Percentiles rank a stretch among this genome's conserved stretches.
phyloP scores from a whole-genome alignment of 768 basidiomycete species.

The Lactarius quietus region DNA sequence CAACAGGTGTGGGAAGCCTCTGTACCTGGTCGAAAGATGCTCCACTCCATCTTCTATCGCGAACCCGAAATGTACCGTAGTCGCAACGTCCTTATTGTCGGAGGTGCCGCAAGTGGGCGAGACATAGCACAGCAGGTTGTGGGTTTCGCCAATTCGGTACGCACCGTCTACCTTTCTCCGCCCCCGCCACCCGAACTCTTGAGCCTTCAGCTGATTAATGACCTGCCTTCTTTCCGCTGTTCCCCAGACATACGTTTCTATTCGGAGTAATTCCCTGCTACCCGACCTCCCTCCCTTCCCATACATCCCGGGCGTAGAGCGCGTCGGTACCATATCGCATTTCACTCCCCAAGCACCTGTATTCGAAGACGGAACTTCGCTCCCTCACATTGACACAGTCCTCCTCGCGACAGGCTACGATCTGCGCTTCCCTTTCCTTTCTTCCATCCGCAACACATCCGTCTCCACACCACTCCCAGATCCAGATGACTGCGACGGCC shows the following conservation, averaged over 20 bases:
- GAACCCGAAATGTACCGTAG: slow-evolving; percentile 40
- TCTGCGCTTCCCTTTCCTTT: slow-evolving; percentile 47
- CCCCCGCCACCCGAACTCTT: slow-evolving; percentile 25
- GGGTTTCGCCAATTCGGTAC: slow-evolving; percentile 47
- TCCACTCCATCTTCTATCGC: slow-evolving; percentile 38
- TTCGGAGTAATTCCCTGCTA: slow-evolving; percentile 27
- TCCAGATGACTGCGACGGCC: slow-evolving; percentile 9
- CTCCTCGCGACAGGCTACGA: slow-evolving; percentile 57
- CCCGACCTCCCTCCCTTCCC: slow-evolving; percentile 16
- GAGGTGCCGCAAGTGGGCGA: slow-evolving; percentile 44
- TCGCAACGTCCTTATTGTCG: slow-evolving; percentile 47
- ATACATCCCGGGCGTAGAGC: slow-evolving; percentile 9
- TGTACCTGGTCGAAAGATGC: slow-evolving; percentile 36
- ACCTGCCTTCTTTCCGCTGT: slow-evolving; percentile 14
- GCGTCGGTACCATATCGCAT: slow-evolving; percentile 45
- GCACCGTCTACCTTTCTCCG: slow-evolving; percentile 30
- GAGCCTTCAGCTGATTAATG: neutral
- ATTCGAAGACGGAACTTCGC: slow-evolving; percentile 31
- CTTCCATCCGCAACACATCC: slow-evolving; percentile 27
- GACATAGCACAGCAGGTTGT: slow-evolving; percentile 45
- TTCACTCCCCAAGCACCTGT: slow-evolving; percentile 44
- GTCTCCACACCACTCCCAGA: slow-evolving; percentile 17
- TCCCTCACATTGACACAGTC: slow-evolving; percentile 28
- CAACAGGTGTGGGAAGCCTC: slow-evolving; percentile 46
- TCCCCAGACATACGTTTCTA: slow-evolving; percentile 37